Evolutionary conservation across 2,329 filamentous ascomycete genomes (phyloP), one percentile per base, ranked within the genome.

Genomic region (Aspergillus persii): DNA sequence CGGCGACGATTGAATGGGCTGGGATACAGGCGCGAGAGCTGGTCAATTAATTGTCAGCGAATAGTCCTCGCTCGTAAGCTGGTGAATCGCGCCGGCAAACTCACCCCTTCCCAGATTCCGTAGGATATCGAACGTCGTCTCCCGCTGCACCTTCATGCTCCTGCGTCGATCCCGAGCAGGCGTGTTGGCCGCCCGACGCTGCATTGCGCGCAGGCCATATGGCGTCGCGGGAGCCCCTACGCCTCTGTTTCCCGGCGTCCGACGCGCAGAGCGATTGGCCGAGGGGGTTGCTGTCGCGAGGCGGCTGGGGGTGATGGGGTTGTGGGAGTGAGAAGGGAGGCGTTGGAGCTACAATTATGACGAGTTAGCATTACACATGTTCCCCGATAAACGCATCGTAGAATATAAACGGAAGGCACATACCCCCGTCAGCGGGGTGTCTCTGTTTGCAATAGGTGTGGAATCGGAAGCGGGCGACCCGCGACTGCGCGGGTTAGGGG

Each of bases 121-220:
- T 54, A 85, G 68, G 29, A 83, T 78, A 66, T 84, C 82, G 63
- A 84, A 80, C 4, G 83, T 83, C 6, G 83, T 85, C 67, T 85
- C 83, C 46, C 82, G 72, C 65, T 82, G 79, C 56, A 80, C 63
- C 36, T 81, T 74, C 29, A 78, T 79, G 60, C 82, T 84, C 61
- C 79, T 76, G 56, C 82, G 71, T 50, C 79, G 76, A 64, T 82
- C 76, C 11, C 80, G 77, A 36, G 74, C 76, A 23, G 82, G 81
- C 2, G 82, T 83, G 62, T 79, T 79, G 4, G 78, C 79, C 11
- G 80, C 80, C 64, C 83, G 81, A 64, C 83, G 80, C 69, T 84
- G 79, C 30, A 84, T 74, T 8, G 83, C 83, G 47, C 81, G 77
- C 57, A 84, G 77, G 29, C 81, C 82, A 75, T 84, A 80, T 0